These are phyloP conservation scores for Erigeron canadensis DNA, from an alignment of 129 eudicot species.

Conservation along the genomic window DNA sequence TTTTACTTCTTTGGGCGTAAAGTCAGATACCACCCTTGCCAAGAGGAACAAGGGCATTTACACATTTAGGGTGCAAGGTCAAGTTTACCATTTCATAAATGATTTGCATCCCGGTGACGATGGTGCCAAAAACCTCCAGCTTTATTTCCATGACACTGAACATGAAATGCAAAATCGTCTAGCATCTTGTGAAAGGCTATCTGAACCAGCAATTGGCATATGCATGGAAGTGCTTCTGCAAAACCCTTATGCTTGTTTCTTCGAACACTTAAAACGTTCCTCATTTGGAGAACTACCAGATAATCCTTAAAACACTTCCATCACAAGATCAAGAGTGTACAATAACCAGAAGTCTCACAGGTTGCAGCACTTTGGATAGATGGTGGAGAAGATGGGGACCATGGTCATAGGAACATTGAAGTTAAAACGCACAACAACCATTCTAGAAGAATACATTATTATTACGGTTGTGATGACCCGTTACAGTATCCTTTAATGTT, in stretches of 20 bases:
- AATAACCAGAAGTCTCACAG: too few species aligned
- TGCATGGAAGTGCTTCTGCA: background rate
- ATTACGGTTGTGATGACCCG: too few species aligned
- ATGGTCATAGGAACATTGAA: too few species aligned
- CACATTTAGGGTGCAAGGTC: conserved; percentile 7
- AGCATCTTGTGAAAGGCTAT: background rate
- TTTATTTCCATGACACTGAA: background rate
- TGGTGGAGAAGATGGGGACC: too few species aligned
- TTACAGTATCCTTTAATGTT: too few species aligned
- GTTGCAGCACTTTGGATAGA: background rate
- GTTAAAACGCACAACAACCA: too few species aligned
- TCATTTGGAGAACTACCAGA: background rate
- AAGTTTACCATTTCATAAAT: conserved; percentile 6
- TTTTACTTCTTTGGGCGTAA: conserved; percentile 12
- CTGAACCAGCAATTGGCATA: too few species aligned
- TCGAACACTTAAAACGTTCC: background rate
- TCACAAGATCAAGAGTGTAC: conserved; percentile 16
- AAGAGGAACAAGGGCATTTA: conserved; percentile 2
- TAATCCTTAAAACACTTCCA: background rate
- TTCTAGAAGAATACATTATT: too few species aligned
- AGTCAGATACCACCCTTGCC: background rate
- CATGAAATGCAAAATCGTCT: conserved; percentile 1
- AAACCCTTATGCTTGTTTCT: conserved; percentile 10
- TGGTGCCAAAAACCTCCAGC: background rate
- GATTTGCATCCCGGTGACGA: background rate